phyloP scores from a whole-genome alignment of 352 stramenopile genomes.

The Phytopythium aichiense region DNA sequence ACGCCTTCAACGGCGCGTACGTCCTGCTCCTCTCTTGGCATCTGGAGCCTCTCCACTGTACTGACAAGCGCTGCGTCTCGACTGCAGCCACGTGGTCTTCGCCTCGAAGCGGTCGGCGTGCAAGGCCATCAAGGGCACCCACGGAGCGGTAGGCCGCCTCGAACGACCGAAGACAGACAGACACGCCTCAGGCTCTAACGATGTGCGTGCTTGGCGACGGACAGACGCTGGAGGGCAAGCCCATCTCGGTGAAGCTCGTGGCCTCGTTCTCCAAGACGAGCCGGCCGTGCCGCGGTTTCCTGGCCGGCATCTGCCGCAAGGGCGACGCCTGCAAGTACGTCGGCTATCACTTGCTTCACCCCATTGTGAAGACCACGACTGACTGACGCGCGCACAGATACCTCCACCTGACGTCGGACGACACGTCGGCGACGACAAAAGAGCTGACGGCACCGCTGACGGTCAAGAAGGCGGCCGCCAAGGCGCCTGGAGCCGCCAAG shows the following conservation, averaged over 20 bases:
- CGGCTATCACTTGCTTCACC: background rate
- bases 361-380: background rate
- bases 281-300: constrained; percentile 47
- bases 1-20: constrained; percentile 51
- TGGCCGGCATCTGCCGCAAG: constrained; percentile 51
- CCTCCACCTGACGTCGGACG: constrained; percentile 20
- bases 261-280: constrained; percentile 33
- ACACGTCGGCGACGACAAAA: background rate
- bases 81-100: constrained; percentile 41
- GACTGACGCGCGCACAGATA: constrained; percentile 16
- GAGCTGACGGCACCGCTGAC: constrained; percentile 8
- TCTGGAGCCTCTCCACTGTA: background rate
- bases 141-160: constrained; percentile 30
- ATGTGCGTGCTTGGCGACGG: too few relatives aligned
- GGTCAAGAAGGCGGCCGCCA: background rate
- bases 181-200: background rate
- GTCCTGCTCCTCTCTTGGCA: constrained; percentile 8
- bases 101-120: constrained; percentile 17
- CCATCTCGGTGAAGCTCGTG: constrained; percentile 41
- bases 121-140: constrained; percentile 35
- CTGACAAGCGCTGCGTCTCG: background rate
- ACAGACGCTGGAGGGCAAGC: constrained; percentile 42
- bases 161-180: background rate
- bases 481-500: background rate
- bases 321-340: constrained; percentile 73